Percentiles rank a stretch among this genome's conserved stretches.
Conservation (phyloP, 805 yeast species). For the Hanseniaspora lachancei region DNA sequence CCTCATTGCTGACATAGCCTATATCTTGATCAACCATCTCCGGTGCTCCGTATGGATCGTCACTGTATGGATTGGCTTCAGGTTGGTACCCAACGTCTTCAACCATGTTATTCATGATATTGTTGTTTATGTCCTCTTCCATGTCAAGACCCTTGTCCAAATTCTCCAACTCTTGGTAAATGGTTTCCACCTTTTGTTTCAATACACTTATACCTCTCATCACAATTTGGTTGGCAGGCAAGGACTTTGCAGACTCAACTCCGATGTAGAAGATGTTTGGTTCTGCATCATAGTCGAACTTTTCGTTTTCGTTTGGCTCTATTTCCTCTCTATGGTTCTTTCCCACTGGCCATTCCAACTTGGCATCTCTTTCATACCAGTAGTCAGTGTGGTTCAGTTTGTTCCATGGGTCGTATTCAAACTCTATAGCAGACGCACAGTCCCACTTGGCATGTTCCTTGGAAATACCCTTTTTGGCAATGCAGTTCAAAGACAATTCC, state of each 20-base stretch:
- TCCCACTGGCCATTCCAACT: conserved; percentile 85
- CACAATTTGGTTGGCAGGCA: conserved; percentile 82
- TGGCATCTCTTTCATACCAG: conserved; percentile 88
- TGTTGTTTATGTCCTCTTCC: conserved; percentile 80
- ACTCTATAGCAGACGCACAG: conserved; percentile 89
- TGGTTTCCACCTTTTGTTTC: conserved; percentile 81
- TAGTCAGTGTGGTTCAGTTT: conserved; percentile 88
- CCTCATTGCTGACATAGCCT: conserved; percentile 24
- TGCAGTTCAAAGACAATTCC: conserved; percentile 75
- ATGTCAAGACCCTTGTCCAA: conserved; percentile 56
- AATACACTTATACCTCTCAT: conserved; percentile 70
- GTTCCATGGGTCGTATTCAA: conserved; percentile 99
- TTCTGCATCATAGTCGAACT: conserved; percentile 70
- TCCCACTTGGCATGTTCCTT: conserved; percentile 99
- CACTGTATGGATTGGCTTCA: conserved; percentile 18
- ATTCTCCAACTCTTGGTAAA: conserved; percentile 55
- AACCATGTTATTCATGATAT: conserved; percentile 43
- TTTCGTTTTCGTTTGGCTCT: conserved; percentile 76
- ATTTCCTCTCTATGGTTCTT: conserved; percentile 92
- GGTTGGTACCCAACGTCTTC: conserved; percentile 31
- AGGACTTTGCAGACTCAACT: conserved; percentile 83
- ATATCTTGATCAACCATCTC: conserved; percentile 18
- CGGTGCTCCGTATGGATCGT: conserved; percentile 17
- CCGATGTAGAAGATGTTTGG: conserved; percentile 76
- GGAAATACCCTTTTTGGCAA: conserved; percentile 94